These are phyloP conservation scores for Vigna trinervia DNA, from an alignment of 306 rosid species.

Conservation along the genomic window DNA sequence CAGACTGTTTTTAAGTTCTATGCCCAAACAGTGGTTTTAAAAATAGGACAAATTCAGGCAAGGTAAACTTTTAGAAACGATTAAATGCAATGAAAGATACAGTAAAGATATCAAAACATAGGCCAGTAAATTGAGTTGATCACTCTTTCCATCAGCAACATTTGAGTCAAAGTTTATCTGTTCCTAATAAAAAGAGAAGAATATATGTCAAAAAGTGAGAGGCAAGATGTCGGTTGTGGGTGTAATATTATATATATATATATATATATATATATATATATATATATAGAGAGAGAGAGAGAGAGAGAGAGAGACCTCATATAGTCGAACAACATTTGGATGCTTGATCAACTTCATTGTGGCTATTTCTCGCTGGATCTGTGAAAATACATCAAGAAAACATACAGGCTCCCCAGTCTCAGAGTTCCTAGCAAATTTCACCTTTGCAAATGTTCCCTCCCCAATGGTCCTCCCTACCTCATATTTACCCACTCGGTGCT, in stretches of 20 bases:
- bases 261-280: too few relatives aligned
- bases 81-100: background rate
- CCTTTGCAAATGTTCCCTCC: constrained; percentile 91
- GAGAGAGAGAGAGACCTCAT: constrained; percentile 62
- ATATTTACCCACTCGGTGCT: constrained; percentile 82
- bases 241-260: background rate
- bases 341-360: constrained; percentile 90
- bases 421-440: constrained; percentile 75
- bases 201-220: background rate
- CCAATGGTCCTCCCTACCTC: constrained; percentile 89
- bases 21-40: constrained; percentile 6
- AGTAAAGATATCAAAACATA: constrained; percentile 4
- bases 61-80: background rate
- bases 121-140: background rate
- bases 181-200: background rate
- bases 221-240: constrained; percentile 14
- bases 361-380: constrained; percentile 80
- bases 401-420: constrained; percentile 66
- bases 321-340: constrained; percentile 79
- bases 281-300: too few relatives aligned
- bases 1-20: background rate
- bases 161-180: background rate
- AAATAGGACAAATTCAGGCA: background rate
- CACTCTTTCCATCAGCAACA: background rate
- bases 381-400: constrained; percentile 24